A percentile compares a stretch with the other conserved stretches of the same genome.
Conservation (phyloP, 257 asterid species). For the Ballota nigra region DNA sequence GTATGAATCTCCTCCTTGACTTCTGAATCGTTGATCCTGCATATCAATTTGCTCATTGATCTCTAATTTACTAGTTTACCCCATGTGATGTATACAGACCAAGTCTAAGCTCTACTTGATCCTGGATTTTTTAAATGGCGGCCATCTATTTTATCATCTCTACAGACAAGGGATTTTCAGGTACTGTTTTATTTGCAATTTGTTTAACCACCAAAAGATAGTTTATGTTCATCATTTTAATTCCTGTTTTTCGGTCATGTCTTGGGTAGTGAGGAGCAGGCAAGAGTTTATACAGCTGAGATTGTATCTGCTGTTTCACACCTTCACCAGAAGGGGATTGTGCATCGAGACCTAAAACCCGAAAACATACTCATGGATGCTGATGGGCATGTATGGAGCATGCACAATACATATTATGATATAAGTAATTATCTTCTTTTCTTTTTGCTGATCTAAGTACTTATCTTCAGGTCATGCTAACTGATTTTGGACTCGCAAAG, state of each 20-base stretch:
- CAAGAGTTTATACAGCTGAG: conserved; percentile 90
- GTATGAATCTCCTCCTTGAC: not conserved
- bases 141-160: conserved; percentile 96
- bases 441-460: conserved; percentile 14
- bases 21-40: not conserved
- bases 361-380: conserved; percentile 96
- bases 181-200: conserved; percentile 31
- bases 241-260: conserved; percentile 26
- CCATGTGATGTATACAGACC: conserved; percentile 46
- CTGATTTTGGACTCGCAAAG: conserved; percentile 93
- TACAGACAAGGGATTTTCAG: conserved; percentile 95
- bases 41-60: not conserved
- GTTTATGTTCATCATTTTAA: conserved; percentile 25
- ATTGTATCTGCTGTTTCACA: conserved; percentile 95
- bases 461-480: conserved; percentile 69
- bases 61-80: conserved; percentile 22
- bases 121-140: conserved; percentile 88
- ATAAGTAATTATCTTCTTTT: not conserved
- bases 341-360: conserved; percentile 94
- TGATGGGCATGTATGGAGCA: conserved; percentile 81
- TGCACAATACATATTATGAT: conserved; percentile 18
- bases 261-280: conserved; percentile 90
- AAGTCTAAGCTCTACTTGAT: conserved; percentile 80
- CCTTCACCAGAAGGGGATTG: conserved; percentile 87
- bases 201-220: not conserved